Conservation (phyloP, 179 eudicot species). For the Beta lomatogona region DNA sequence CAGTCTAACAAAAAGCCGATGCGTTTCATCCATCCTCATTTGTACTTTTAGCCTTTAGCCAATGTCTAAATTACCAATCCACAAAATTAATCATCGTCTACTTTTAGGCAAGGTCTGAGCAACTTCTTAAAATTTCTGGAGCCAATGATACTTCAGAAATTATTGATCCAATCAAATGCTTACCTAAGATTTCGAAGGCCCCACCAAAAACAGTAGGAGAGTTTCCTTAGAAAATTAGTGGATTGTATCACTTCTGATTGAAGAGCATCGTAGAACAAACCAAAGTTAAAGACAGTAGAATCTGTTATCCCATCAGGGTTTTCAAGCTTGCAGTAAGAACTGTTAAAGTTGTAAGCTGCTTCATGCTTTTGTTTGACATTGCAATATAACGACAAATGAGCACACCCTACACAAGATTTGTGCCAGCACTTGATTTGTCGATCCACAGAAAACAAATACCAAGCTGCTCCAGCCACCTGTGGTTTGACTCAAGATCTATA, state of each 20-base stretch:
- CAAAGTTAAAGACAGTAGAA: slow-evolving; percentile 39
- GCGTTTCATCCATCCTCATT: neutral
- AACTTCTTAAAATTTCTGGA: neutral
- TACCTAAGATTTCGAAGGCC: slow-evolving; percentile 61
- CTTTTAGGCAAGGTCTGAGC: neutral
- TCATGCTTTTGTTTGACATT: neutral
- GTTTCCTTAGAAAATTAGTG: slow-evolving; percentile 33
- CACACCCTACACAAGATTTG: slow-evolving; percentile 30
- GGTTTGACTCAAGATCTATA: neutral
- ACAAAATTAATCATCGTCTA: neutral
- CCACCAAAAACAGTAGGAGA: slow-evolving; percentile 60
- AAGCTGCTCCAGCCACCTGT: slow-evolving; percentile 62
- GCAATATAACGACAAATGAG: slow-evolving; percentile 33
- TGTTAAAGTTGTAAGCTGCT: slow-evolving; percentile 9
- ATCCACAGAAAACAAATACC: slow-evolving; percentile 44
- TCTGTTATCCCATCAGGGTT: slow-evolving; percentile 28
- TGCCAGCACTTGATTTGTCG: slow-evolving; percentile 38
- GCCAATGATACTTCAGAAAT: neutral
- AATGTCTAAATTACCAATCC: neutral
- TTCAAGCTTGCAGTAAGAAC: slow-evolving; percentile 17
- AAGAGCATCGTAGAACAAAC: slow-evolving; percentile 44
- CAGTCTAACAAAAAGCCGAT: neutral
- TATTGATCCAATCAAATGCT: neutral
- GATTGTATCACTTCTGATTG: slow-evolving; percentile 35
- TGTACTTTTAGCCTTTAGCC: neutral